Percentiles rank a stretch among this genome's conserved stretches.
These are phyloP conservation scores for Coemansia asiatica DNA, from an alignment of 192 early-diverging fungal species.

Conservation along the genomic window DNA sequence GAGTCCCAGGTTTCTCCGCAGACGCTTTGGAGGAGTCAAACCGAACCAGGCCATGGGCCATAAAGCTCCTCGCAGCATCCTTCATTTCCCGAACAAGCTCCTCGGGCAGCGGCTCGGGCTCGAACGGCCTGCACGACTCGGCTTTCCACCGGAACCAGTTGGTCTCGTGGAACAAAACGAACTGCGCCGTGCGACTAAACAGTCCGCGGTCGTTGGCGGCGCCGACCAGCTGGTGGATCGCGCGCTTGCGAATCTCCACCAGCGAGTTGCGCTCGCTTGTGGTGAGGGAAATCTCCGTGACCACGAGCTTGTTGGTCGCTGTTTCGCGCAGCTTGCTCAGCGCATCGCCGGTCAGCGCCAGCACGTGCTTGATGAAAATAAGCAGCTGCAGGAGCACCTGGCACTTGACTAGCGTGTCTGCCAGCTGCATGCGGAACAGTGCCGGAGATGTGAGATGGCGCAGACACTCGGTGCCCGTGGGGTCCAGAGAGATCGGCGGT, in stretches of 20 bases:
- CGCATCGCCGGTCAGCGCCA: constrained; percentile 55
- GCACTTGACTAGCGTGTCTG: constrained; percentile 79
- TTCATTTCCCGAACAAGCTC: constrained; percentile 48
- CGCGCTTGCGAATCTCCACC: constrained; percentile 48
- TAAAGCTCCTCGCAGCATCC: constrained; percentile 22
- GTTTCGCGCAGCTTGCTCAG: constrained; percentile 53
- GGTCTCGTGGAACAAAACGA: constrained; percentile 70
- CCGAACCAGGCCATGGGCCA: constrained; percentile 2
- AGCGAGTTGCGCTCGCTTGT: constrained; percentile 58
- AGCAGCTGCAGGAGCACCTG: constrained; percentile 83
- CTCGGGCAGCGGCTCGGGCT: constrained; percentile 48
- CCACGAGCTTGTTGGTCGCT: constrained; percentile 61
- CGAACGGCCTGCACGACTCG: constrained; percentile 73
- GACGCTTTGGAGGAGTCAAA: not conserved
- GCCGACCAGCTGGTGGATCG: constrained; percentile 55
- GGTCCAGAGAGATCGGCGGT: constrained; percentile 15
- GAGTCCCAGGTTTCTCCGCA: not conserved
- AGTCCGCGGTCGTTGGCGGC: constrained; percentile 61
- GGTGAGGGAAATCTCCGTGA: constrained; percentile 46
- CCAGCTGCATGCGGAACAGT: constrained; percentile 61
- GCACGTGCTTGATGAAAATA: constrained; percentile 81
- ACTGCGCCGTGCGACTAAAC: constrained; percentile 66
- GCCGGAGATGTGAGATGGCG: constrained; percentile 38
- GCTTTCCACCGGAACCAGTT: constrained; percentile 86
- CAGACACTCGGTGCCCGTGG: constrained; percentile 24